phyloP scores from a whole-genome alignment of 768 basidiomycete genomes.

The Auriscalpium microsporum region DNA sequence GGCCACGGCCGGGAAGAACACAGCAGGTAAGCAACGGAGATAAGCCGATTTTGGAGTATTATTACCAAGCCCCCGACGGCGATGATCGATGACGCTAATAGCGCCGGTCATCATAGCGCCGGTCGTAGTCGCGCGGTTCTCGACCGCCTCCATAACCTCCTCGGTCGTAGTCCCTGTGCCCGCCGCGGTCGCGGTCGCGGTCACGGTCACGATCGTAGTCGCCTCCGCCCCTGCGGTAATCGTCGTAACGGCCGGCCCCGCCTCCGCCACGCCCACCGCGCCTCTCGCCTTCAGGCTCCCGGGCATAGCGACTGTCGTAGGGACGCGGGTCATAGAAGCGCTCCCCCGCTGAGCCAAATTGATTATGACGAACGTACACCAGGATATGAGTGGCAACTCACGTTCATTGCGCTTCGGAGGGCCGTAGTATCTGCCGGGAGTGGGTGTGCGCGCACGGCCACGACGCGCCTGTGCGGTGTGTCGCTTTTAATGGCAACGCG shows the following conservation, averaged over 20 bases:
- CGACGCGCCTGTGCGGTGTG: slow-evolving; percentile 59
- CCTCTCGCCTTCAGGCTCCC: slow-evolving; percentile 46
- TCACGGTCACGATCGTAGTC: slow-evolving; percentile 38
- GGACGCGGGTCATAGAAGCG: slow-evolving; percentile 89
- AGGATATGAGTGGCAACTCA: slow-evolving; percentile 19
- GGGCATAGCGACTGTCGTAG: slow-evolving; percentile 80
- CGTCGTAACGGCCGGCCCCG: slow-evolving; percentile 33
- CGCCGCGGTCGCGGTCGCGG: slow-evolving; percentile 29
- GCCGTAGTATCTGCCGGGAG: slow-evolving; percentile 91
- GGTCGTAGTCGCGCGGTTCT: slow-evolving; percentile 11
- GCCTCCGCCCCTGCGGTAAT: slow-evolving; percentile 23
- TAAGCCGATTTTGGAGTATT: neutral
- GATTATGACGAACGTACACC: neutral
- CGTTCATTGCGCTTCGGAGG: slow-evolving; percentile 76
- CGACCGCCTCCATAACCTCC: slow-evolving; percentile 4
- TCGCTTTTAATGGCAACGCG: neutral
- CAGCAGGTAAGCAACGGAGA: too few relatives aligned
- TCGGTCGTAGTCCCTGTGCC: slow-evolving; percentile 17
- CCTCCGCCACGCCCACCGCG: slow-evolving; percentile 39
- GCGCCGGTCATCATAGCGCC: slow-evolving; percentile 29
- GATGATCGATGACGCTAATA: neutral
- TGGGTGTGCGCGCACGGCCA: slow-evolving; percentile 84
- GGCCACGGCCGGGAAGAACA: too few relatives aligned
- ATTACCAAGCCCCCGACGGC: neutral
- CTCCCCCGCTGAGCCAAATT: slow-evolving; percentile 40